Base-by-base conservation (phyloP, 2,329 filamentous ascomycete species). In the Paramyrothecium roridum region DNA sequence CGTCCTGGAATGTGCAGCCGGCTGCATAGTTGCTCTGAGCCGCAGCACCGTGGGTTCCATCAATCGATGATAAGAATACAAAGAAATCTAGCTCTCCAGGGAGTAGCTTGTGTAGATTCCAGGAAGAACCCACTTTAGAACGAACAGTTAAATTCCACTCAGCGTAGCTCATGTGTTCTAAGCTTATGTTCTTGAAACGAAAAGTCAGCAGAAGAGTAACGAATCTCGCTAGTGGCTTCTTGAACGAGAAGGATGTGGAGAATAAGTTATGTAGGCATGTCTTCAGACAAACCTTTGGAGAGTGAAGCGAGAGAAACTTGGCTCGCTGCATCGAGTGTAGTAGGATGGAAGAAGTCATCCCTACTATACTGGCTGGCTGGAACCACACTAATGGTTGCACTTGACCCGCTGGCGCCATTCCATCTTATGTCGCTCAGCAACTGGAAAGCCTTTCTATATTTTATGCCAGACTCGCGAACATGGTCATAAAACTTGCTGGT, bases 1-100 rank as follows among this genome's bases (percentile, higher is more conserved):
- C 59, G 47, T 68, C 65, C 12, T 70, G 68, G 61, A 68, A 73
- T 0, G 66, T 59, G 48, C 65, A 64, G 17, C 64, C 70, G 0
- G 70, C 69, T 0, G 70, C 59, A 57, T 80, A 80, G 57, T 75
- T 76, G 37, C 67, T 65, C 47, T 77, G 74, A 0, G 61, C 63
- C 2, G 65, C 57, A 20, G 67, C 64, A 1, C 72, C 75, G 2
- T 71, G 51, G 10, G 73, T 57, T 12, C 69, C 69, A 1, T 65
- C 62, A 33, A 71, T 52, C 8, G 74, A 77, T 2, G 71, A 71
- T 1, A 72, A 57, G 55, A 70, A 59, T 33, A 71, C 53, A 56
- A 74, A 78, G 61, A 79, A 74, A 55, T 76, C 72, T 0, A 75
- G 52, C 0, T 58, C 48, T 3, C 10, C 21, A 0, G 50, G 46